Conservation (phyloP, 768 basidiomycete species). For the Mycena epipterygia region DNA sequence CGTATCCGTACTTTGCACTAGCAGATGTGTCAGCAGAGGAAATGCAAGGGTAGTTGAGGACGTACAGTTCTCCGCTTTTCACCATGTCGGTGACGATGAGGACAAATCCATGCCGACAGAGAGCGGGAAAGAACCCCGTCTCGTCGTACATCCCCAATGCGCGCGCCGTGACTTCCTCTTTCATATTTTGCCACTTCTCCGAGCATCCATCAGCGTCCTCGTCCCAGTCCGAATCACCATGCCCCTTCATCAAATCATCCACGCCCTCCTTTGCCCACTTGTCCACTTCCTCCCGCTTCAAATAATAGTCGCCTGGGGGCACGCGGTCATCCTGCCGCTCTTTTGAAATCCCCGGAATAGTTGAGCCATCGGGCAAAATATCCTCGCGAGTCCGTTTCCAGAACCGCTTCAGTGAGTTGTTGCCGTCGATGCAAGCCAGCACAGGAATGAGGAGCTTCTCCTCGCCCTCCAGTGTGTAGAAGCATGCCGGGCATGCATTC, state of each 20-base stretch:
- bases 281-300: not conserved
- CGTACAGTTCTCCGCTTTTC: not conserved
- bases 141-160: not conserved
- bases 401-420: too few species aligned
- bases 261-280: not conserved
- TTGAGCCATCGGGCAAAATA: constrained; percentile 30
- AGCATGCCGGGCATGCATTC: constrained; percentile 50
- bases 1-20: too few species aligned
- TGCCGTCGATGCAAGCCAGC: too few species aligned
- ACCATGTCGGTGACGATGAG: not conserved
- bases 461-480: constrained; percentile 50
- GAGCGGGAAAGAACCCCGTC: not conserved
- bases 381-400: constrained; percentile 35
- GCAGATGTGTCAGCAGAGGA: too few species aligned
- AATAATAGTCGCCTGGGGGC: not conserved
- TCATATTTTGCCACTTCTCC: not conserved
- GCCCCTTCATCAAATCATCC: not conserved
- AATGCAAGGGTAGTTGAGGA: too few species aligned
- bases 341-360: constrained; percentile 40
- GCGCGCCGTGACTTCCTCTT: not conserved
- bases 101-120: not conserved
- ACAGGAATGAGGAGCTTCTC: too few species aligned
- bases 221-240: too few species aligned
- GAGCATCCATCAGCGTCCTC: too few species aligned
- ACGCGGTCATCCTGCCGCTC: constrained; percentile 40